Base-by-base conservation (phyloP, 1,284 basidiomycete genomes). In the Puccinia polysora region DNA sequence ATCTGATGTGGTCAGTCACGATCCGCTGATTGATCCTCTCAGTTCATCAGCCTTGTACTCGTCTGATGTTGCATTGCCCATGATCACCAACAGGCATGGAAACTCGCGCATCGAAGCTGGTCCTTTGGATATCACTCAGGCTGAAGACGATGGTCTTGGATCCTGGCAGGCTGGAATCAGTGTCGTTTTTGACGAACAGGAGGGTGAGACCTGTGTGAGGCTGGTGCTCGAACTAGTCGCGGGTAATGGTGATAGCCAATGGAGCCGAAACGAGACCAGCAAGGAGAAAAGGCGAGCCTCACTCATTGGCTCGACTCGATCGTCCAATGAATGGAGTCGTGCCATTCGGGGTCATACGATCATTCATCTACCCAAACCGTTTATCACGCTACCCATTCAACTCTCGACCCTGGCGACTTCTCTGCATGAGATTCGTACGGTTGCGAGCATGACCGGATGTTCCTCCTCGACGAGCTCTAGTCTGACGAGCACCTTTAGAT, bases 1-100 rank as follows among this genome's bases (percentile, higher is more conserved):
- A 71, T 30, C 15, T 71, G 18, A 71, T 71, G 69, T 63, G 69
- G 69, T 71, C 40, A 52, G 58, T 40, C 34, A 15, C 50, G 4
- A n/a, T 43, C 34, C 18, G 30, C 38, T 38, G 34, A 2, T 10
- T 4, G 2, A 25, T 25, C 3, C 28, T 43, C 14, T 56, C 4
- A 53, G 1, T 28, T 14, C 6, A 18, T 45, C 58, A 12, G 34
- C 14, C 50, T 56, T 32, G 15, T 15, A 4, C 1, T 60, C 38
- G 25, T 7, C 45, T 23, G 43, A 40, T 45, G 28, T 68, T 45
- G 15, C 34, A 15, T 32, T 5, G 47, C 15, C 10, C 15, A 2
- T 23, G 7, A 32, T 20, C 23, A 23, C 23, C n/a, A 43, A 14
- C n/a, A 71, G 69, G 58, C 58, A 71, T 56, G 69, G 69, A 15